Percentiles rank a stretch among this genome's conserved stretches.
These are phyloP conservation scores for Dactylonectria macrodidyma DNA, from an alignment of 2,329 filamentous ascomycete genomes.

Conservation along the genomic window DNA sequence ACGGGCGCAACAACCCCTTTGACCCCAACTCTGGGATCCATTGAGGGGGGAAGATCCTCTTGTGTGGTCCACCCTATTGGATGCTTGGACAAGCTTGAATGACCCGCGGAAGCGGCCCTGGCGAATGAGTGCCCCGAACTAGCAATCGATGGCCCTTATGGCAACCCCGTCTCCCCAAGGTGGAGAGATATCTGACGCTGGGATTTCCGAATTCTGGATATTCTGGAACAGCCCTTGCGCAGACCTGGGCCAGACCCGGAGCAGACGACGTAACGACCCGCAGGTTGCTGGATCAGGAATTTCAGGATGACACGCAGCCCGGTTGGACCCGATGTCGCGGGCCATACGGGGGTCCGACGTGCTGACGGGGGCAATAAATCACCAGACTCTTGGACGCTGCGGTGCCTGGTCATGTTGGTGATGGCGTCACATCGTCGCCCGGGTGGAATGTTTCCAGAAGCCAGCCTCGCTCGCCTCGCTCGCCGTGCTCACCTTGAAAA, in stretches of 20 bases:
- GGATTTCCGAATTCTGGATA: constrained; percentile 23
- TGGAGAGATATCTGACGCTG: constrained; percentile 24
- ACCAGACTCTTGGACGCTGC: constrained; percentile 39
- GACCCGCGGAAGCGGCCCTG: constrained; percentile 14
- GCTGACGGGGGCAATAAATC: constrained; percentile 36
- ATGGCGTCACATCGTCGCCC: constrained; percentile 39
- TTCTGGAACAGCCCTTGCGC: constrained; percentile 23
- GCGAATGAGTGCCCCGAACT: constrained; percentile 13
- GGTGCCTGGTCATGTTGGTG: constrained; percentile 27
- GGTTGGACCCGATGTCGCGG: constrained; percentile 44
- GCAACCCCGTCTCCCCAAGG: constrained; percentile 17
- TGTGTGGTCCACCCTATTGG: constrained; percentile 7
- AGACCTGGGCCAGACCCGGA: constrained; percentile 17
- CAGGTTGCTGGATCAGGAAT: constrained; percentile 18
- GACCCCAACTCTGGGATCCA: constrained; percentile 10
- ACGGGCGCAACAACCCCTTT: constrained; percentile 9
- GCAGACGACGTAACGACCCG: constrained; percentile 10
- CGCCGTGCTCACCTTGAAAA: constrained; percentile 41
- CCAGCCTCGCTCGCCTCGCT: constrained; percentile 16
- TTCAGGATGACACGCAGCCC: constrained; percentile 35
- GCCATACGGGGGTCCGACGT: constrained; percentile 21
- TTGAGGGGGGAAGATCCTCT: constrained; percentile 1
- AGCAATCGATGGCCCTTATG: constrained; percentile 17
- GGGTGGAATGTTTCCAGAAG: constrained; percentile 42
- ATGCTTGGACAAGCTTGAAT: constrained; percentile 22